Base-by-base conservation (phyloP, 2,329 filamentous ascomycete genomes). In the Monosporascus sp. region DNA sequence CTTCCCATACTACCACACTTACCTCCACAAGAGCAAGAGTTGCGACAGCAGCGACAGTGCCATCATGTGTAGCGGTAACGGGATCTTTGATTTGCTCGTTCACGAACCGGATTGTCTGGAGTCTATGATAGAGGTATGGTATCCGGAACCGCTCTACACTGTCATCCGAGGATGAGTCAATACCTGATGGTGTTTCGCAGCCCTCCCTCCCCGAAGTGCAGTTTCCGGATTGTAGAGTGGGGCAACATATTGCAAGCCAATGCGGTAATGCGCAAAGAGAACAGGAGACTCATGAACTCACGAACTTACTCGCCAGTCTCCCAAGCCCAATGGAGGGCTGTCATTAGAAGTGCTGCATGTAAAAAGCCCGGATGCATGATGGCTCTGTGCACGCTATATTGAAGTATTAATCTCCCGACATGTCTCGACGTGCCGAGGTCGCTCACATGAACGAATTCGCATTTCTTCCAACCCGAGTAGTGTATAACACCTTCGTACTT, bases 311-410 rank as follows among this genome's bases (percentile, higher is more conserved):
- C 73, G 31, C 74, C 74, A 2, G 71, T 75, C 46, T 73, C 69
- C 74, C 74, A 76, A 24, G 73, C 72, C 72, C 73, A 76, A 50
- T 76, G 74, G 50, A 74, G 70, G 24, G 72, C 72, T 20, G 74
- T 75, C 56, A 76, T 66, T 56, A 76, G 70, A 48, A 76, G 61
- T 24, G 73, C 74, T 57, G 73, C 74, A 56, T 76, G 73, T 58
- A 76, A 73, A 53, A 75, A 74, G 3, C 74, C 74, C 2, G 72
- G 72, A 52, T 75, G 73, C 46, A 73, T 69, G 49, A 76, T 68
- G 17, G 74, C 73, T 57, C 71, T 69, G 55, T 73, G 71, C 43
- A 76, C 71, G 41, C 73, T 76, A 55, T 22, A 24, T 48, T 20
- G 49, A 54, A 55, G 63, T 49, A 40, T 45, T 24, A 46, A 24